These are phyloP conservation scores for Eimeria tenella DNA, from an alignment of 169 alveolate genomes.

Conservation along the genomic window DNA sequence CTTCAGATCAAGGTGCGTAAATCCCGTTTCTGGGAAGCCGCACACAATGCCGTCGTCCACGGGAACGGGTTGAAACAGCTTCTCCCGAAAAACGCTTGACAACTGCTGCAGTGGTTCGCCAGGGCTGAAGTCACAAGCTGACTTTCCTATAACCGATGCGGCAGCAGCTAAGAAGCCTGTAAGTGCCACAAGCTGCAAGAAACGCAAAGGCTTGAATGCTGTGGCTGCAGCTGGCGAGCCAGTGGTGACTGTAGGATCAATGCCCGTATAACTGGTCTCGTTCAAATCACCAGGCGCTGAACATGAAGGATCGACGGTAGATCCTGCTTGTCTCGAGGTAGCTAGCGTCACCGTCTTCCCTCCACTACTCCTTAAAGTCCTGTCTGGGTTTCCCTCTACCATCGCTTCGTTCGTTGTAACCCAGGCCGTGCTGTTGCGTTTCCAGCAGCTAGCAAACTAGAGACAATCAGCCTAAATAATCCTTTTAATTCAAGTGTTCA, in stretches of 20 bases:
- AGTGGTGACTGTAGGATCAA: neutral
- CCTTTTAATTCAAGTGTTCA: too few species aligned
- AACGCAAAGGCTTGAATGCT: constrained; percentile 7
- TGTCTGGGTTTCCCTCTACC: constrained; percentile 27
- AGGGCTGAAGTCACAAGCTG: constrained; percentile 57
- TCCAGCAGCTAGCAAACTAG: neutral
- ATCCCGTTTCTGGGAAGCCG: neutral
- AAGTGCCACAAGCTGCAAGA: constrained; percentile 48
- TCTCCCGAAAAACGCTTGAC: neutral
- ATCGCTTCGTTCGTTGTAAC: constrained; percentile 34
- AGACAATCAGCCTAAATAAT: too few species aligned
- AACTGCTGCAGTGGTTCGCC: constrained; percentile 42
- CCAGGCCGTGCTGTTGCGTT: constrained; percentile 18
- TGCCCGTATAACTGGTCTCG: neutral
- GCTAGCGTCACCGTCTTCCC: constrained; percentile 7
- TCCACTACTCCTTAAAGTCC: neutral
- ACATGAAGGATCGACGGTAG: neutral
- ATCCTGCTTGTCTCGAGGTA: neutral
- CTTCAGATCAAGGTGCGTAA: constrained; percentile 2
- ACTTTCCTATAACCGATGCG: constrained; percentile 53
- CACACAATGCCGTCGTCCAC: neutral
- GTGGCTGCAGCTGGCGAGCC: neutral
- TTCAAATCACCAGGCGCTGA: neutral
- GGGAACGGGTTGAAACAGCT: neutral
- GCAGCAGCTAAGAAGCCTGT: constrained; percentile 49